A percentile compares a stretch with the other conserved stretches of the same genome.
Evolutionary conservation across 345 rosid genomes (phyloP).

Genomic region (Cardamine resedifolia): DNA sequence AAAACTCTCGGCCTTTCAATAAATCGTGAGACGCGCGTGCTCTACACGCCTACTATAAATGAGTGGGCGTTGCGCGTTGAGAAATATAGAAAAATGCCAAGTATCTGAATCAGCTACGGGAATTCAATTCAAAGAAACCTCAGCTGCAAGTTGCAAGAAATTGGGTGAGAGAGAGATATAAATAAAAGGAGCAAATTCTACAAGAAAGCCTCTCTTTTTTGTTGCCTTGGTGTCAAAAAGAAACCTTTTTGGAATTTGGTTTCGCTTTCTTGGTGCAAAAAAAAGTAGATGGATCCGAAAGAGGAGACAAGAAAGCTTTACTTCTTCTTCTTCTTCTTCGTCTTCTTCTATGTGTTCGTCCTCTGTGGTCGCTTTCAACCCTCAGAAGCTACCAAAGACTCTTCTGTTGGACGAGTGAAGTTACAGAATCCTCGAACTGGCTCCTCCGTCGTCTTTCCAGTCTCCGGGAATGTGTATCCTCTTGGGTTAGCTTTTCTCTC

Average conservation of each 20-base stretch:
- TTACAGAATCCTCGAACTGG: constrained; percentile 30
- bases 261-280: constrained; percentile 23
- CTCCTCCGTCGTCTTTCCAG: constrained; percentile 62
- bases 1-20: not conserved
- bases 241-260: constrained; percentile 19
- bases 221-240: constrained; percentile 6
- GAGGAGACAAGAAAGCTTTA: constrained; percentile 14
- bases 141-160: constrained; percentile 12
- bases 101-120: not conserved
- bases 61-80: not conserved
- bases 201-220: constrained; percentile 6
- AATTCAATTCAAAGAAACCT: constrained; percentile 5
- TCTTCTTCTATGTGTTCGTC: constrained; percentile 6
- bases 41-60: not conserved
- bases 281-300: constrained; percentile 11
- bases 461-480: constrained; percentile 87
- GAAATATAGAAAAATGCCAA: constrained; percentile 10
- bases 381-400: constrained; percentile 29
- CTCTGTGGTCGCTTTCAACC: constrained; percentile 13
- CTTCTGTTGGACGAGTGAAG: constrained; percentile 20
- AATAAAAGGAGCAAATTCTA: not conserved
- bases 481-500: constrained; percentile 55
- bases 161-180: not conserved
- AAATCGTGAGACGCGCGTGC: constrained; percentile 18
- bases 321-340: not conserved